Conservation (phyloP, 345 rosid species). For the Barbarea vulgaris region DNA sequence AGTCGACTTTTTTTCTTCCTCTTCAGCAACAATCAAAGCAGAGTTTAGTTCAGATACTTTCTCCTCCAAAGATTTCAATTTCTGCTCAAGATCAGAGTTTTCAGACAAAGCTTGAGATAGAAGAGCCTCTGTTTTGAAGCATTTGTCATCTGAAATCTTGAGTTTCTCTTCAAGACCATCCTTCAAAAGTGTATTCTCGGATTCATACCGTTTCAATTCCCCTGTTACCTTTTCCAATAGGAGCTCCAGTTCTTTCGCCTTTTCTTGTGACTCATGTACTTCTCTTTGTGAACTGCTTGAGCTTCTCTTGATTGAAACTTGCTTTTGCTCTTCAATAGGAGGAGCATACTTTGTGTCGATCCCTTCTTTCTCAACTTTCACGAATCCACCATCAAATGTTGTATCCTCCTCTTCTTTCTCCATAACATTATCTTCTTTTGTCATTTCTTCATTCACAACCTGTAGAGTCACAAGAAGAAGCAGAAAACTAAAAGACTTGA, state of each 20-base stretch:
- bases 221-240: slow-evolving; percentile 60
- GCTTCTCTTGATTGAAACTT: slow-evolving; percentile 46
- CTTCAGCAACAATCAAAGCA: slow-evolving; percentile 52
- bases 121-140: slow-evolving; percentile 58
- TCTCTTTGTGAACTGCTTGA: slow-evolving; percentile 57
- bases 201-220: slow-evolving; percentile 59
- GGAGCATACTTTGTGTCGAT: slow-evolving; percentile 41
- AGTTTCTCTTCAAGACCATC: slow-evolving; percentile 61
- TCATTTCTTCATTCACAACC: slow-evolving; percentile 52
- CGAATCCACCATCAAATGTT: slow-evolving; percentile 69
- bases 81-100: slow-evolving; percentile 69
- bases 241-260: slow-evolving; percentile 61
- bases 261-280: slow-evolving; percentile 68
- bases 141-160: slow-evolving; percentile 57
- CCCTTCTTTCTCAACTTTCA: slow-evolving; percentile 83
- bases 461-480: slow-evolving; percentile 27
- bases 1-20: slow-evolving; percentile 46
- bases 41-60: slow-evolving; percentile 53
- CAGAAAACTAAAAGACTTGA: neutral
- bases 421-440: slow-evolving; percentile 45
- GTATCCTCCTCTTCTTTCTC: slow-evolving; percentile 81
- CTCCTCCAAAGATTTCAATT: slow-evolving; percentile 36
- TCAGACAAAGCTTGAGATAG: slow-evolving; percentile 57
- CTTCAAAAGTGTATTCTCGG: slow-evolving; percentile 53
- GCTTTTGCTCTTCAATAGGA: neutral